phyloP scores from a whole-genome alignment of 768 basidiomycete species.

The Plicaturopsis crispa region DNA sequence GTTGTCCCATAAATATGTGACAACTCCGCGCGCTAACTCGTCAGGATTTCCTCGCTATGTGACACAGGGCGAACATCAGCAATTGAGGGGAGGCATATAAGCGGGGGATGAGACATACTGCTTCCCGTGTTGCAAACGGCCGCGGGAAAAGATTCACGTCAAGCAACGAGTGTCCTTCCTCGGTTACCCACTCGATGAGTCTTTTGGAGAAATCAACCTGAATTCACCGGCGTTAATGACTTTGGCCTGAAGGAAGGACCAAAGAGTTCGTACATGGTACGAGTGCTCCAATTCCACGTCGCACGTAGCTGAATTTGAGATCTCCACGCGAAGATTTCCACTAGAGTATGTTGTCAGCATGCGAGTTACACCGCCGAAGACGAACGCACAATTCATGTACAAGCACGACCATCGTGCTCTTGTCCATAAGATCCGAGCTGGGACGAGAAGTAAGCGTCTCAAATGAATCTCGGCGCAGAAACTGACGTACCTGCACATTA shows the following conservation, averaged over 20 bases:
- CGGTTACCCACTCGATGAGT: constrained; percentile 70
- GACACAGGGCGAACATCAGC: too few relatives aligned
- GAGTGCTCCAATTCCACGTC: constrained; percentile 76
- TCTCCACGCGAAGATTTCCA: constrained; percentile 80
- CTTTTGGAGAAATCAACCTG: constrained; percentile 84
- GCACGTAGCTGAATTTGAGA: constrained; percentile 65
- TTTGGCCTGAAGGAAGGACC: background rate
- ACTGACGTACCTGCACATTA: constrained; percentile 78
- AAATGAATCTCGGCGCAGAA: background rate
- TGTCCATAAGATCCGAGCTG: constrained; percentile 74
- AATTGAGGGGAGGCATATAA: constrained; percentile 1
- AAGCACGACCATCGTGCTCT: constrained; percentile 75
- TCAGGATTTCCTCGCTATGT: constrained; percentile 33
- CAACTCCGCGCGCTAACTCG: constrained; percentile 46
- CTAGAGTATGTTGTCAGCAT: constrained; percentile 18
- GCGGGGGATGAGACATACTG: background rate
- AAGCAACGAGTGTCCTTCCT: constrained; percentile 61
- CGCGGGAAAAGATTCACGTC: constrained; percentile 83
- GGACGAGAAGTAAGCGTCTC: constrained; percentile 1
- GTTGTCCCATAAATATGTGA: constrained; percentile 94
- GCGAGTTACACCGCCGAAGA: constrained; percentile 1
- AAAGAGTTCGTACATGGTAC: constrained; percentile 54
- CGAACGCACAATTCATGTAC: constrained; percentile 87
- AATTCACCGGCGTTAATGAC: constrained; percentile 4
- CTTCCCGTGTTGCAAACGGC: constrained; percentile 34